Base-by-base conservation (phyloP, 2,329 filamentous ascomycete species). In the Cryphonectria radicalis region DNA sequence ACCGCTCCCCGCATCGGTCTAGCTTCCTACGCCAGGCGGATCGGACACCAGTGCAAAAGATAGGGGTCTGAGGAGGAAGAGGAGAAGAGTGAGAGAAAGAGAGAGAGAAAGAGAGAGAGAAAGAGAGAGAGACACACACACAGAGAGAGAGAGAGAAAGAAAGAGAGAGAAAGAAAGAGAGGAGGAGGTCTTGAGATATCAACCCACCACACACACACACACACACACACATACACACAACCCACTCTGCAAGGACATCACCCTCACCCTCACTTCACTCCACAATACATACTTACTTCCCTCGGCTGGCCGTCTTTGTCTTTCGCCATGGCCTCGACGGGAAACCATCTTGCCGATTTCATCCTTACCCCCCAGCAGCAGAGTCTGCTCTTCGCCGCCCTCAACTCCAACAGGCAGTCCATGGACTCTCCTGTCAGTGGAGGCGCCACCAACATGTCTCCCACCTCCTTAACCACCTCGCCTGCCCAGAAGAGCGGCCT, bases 331-430 rank as follows among this genome's bases (percentile, higher is more conserved):
- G 82, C 87, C 73, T 87, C 85, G 76, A 84, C 85, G 70, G 82
- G 81, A 69, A 80, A 84, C 72, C 83, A 85, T 74, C 81, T 84
- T 73, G 28, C 13, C 74, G 87, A 88, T 78, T 91, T 93, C 79
- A 89, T 91, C 77, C 87, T 94, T 75, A 93, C 91, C 72, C 90
- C 90, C 74, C 89, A 92, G 78, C 92, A 95, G 81, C 92, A 95
- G 84, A 90, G 88, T 77, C 85, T 95, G 72, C 86, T 95, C 62
- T 90, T 93, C 74, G 91, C 91, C 72, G 92, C 93, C 63, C 88
- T 95, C 75, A 92, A 92, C 75, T 92, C 92, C 74, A 93, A 94
- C 78, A 88, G 82, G 74, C 81, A 83, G 19, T 76, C 79, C 73
- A 79, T 78, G 60, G 79, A 78, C 69, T 76, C 79, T 50, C 75